phyloP scores from a whole-genome alignment of 2,329 filamentous ascomycete species.

The Colletotrichum phormii region DNA sequence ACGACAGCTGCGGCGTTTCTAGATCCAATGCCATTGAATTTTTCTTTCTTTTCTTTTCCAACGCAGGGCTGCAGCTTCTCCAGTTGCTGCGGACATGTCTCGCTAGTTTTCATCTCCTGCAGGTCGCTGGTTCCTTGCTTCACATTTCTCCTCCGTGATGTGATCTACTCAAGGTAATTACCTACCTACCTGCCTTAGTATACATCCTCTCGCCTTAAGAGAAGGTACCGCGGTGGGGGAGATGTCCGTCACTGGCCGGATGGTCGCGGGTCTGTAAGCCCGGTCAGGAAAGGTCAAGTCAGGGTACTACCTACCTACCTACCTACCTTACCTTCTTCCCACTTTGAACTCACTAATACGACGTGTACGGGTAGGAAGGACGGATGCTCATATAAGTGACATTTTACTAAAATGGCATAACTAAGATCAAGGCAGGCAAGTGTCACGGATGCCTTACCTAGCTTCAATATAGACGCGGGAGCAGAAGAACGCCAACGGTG shows the following conservation, averaged over 20 bases:
- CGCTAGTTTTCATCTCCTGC: conserved; percentile 10
- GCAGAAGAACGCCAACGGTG: not conserved
- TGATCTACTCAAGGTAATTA: not conserved
- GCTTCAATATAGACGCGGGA: not conserved
- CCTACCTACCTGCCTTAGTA: not conserved
- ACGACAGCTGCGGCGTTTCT: not conserved
- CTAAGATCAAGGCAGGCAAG: not conserved
- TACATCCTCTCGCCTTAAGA: conserved; percentile 10
- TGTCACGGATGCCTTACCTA: not conserved
- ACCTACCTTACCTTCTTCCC: not conserved
- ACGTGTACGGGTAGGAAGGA: not conserved
- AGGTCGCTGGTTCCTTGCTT: conserved; percentile 26
- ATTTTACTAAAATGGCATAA: not conserved
- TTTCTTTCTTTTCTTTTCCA: not conserved
- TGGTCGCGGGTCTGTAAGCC: not conserved
- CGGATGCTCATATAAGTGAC: conserved; percentile 2
- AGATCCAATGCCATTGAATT: not conserved
- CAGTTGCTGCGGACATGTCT: conserved; percentile 19
- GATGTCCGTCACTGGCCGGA: not conserved
- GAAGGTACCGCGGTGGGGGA: not conserved
- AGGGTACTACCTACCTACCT: not conserved
- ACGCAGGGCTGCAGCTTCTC: conserved; percentile 23
- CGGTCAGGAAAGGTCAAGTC: not conserved
- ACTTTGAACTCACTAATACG: not conserved
- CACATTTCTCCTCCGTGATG: not conserved